Evolutionary conservation across 805 yeast genomes (phyloP).

Genomic region (Wickerhamomyces rabaulensis): DNA sequence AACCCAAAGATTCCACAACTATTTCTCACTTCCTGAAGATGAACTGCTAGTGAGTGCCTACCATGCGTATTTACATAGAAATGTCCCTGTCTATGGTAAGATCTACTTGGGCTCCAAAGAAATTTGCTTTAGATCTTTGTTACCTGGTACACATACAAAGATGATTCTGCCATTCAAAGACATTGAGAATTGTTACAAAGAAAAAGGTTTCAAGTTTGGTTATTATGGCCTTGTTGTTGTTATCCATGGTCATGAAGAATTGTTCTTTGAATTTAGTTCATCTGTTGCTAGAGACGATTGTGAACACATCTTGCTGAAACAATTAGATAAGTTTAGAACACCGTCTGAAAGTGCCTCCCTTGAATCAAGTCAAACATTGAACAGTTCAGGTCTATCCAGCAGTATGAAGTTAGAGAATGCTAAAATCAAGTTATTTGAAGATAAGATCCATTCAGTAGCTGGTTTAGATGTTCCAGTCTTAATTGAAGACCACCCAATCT

Average conservation of each 20-base stretch:
- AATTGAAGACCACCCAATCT: conserved; percentile 57
- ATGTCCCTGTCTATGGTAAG: conserved; percentile 80
- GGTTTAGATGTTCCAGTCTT: conserved; percentile 68
- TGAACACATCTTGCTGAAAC: conserved; percentile 45
- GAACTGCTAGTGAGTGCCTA: conserved; percentile 62
- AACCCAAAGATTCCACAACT: conserved; percentile 53
- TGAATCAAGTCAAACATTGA: conserved; percentile 4
- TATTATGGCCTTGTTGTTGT: conserved; percentile 68
- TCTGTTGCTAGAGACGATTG: conserved; percentile 68
- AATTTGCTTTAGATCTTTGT: conserved; percentile 74
- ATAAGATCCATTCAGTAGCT: conserved; percentile 49
- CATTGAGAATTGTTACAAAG: conserved; percentile 62
- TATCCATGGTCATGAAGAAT: conserved; percentile 69
- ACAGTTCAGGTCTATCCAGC: conserved; percentile 15
- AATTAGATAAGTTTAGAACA: conserved; percentile 32
- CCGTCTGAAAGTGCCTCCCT: conserved; percentile 8
- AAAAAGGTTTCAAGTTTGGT: conserved; percentile 63
- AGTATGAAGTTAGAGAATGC: conserved; percentile 43
- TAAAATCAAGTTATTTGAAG: conserved; percentile 61
- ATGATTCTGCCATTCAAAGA: conserved; percentile 80
- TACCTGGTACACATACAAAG: conserved; percentile 72
- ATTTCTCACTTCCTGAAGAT: conserved; percentile 55
- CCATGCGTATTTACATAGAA: conserved; percentile 60
- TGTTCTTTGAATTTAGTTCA: conserved; percentile 72
- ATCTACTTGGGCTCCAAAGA: conserved; percentile 63